phyloP scores from a whole-genome alignment of 495 filamentous ascomycete genomes.

The Collariella sp. region DNA sequence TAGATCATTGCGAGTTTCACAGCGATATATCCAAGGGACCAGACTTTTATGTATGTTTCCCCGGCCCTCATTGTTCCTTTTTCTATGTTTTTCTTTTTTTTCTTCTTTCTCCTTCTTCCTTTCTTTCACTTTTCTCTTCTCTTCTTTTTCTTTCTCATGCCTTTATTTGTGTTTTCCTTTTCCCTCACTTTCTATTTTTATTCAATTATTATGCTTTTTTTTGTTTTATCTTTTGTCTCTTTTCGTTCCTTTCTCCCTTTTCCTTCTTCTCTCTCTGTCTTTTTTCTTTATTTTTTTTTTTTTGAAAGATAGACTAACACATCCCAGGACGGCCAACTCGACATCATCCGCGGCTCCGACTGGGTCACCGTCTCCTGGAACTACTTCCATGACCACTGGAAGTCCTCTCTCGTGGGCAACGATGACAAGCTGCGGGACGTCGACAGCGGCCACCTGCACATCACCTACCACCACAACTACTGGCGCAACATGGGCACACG shows the following conservation, averaged over 20 bases:
- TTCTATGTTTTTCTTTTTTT: conserved; percentile 12
- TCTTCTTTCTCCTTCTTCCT: too few relatives aligned
- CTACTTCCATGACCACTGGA: conserved; percentile 56
- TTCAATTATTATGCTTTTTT: too few relatives aligned
- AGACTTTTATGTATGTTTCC: conserved; percentile 58
- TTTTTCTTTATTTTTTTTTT: too few relatives aligned
- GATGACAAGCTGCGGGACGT: conserved; percentile 37
- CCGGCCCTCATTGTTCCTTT: conserved; percentile 7
- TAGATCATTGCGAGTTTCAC: conserved; percentile 59
- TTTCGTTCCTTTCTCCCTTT: too few relatives aligned
- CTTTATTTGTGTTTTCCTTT: conserved; percentile 4
- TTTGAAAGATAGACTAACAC: too few relatives aligned
- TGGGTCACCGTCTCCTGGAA: conserved; percentile 44
- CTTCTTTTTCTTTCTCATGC: too few relatives aligned
- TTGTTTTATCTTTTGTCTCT: too few relatives aligned
- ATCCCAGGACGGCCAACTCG: conserved; percentile 50
- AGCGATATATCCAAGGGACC: conserved; percentile 49
- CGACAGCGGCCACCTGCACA: conserved; percentile 46
- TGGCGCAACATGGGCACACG: conserved; percentile 55
- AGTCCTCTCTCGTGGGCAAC: conserved; percentile 56
- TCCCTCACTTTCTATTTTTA: conserved; percentile 12
- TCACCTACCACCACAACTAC: conserved; percentile 56
- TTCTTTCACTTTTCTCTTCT: conserved; percentile 13
- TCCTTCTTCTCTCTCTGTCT: conserved; percentile 15
- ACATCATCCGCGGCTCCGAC: conserved; percentile 48